Conservation (phyloP, 805 yeast genomes). For the Metschnikowia bowlesiae region DNA sequence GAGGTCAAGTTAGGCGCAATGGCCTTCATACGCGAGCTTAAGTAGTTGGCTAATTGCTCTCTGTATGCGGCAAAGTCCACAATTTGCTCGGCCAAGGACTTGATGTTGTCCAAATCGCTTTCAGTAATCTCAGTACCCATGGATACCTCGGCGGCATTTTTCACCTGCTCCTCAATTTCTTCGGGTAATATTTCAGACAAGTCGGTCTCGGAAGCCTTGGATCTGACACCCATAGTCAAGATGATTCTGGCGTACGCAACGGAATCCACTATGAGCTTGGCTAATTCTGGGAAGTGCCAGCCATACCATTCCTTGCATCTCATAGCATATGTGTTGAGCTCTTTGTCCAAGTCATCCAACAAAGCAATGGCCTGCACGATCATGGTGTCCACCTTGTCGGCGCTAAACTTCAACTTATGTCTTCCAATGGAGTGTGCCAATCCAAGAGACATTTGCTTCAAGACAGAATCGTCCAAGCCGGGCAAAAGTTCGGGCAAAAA, state of each 20-base stretch:
- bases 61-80: constrained; percentile 95
- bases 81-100: constrained; percentile 90
- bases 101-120: constrained; percentile 80
- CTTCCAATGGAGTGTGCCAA: constrained; percentile 98
- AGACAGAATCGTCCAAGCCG: constrained; percentile 79
- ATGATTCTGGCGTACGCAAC: constrained; percentile 94
- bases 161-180: constrained; percentile 55
- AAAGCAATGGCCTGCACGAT: constrained; percentile 98
- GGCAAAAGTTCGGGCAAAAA: constrained; percentile 91
- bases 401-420: constrained; percentile 94
- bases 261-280: constrained; percentile 93
- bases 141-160: constrained; percentile 95
- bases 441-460: constrained; percentile 95
- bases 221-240: constrained; percentile 88
- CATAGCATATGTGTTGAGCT: constrained; percentile 97
- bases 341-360: constrained; percentile 95
- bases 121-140: constrained; percentile 99
- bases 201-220: constrained; percentile 87
- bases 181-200: constrained; percentile 50
- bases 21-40: constrained; percentile 94
- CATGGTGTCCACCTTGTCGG: constrained; percentile 99
- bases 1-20: constrained; percentile 97
- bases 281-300: constrained; percentile 99
- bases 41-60: constrained; percentile 89
- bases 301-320: constrained; percentile 99